Base-by-base conservation (phyloP, 345 rosid species). In the Erodium maritimum region DNA sequence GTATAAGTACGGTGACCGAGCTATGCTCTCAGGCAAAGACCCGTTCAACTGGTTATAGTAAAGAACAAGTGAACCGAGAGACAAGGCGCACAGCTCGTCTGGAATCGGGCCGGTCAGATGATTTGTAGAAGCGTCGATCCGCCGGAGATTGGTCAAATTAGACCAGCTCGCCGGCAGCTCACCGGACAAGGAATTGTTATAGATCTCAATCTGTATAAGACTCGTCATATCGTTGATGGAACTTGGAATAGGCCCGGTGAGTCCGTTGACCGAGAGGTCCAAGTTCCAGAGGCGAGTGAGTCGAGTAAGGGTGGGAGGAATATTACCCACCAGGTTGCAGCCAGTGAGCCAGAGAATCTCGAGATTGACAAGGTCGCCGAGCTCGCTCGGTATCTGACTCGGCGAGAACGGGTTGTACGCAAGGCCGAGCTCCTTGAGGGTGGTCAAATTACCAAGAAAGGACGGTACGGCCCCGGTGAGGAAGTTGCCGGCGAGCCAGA, bases 121-220 rank as follows among this genome's bases (percentile, higher is more conserved):
- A 67, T 91, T 91, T 76, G 33, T 76, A 9, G 98, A 83, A 14
- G 68, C 86, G 68, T 88, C 99, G 19, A 91, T 64, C 21, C 83
- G 48, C 51, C 61, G 66, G 34, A 91, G 51, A 24, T 0, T 61
- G 52, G 84, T 82, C 76, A 79, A 19, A 58, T 86, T 88, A 8
- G 57, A 74, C 76, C 82, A 66, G 0, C 63, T 71, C 25, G 37
- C 29, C 4, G 86, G 88, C 59, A 91, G 73, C 61, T 69, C 78
- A 11, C 96, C 91, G 2, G 93, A 72, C 42, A 91, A 62, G 2
- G 81, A 73, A 80, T 91, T 91, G 18, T 76, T 61, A 63, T 20
- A 91, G 21, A 88, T 67, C 82, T 91, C 98, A 33, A 91, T 78
- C 50, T 84, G 95, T 60, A 46, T 65, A 9, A 83, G 23, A 62